Percentiles rank a stretch among this genome's conserved stretches.
phyloP scores from a whole-genome alignment of 208 protist species.

The Acanthamoeba divionensis region DNA sequence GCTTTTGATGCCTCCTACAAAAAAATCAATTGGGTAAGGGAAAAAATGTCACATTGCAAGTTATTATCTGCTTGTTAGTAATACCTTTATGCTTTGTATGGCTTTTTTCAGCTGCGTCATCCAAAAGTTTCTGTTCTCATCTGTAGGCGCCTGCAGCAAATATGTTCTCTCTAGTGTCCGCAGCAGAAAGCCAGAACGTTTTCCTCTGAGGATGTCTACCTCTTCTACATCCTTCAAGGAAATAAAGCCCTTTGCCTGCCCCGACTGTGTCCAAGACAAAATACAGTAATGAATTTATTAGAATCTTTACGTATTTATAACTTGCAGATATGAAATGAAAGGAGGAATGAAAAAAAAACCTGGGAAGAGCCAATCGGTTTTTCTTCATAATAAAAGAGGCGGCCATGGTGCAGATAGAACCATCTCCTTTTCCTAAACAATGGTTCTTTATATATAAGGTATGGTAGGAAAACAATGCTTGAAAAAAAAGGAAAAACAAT shows the following conservation, averaged over 20 bases:
- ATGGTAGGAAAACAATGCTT: no score
- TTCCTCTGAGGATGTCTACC: neutral
- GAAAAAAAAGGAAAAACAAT: no score
- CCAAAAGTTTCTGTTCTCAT: neutral
- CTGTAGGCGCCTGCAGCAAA: neutral
- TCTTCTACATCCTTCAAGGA: slow-evolving; percentile 4
- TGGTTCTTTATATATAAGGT: no score
- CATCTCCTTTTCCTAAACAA: neutral
- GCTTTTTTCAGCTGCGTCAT: neutral
- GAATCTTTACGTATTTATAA: neutral
- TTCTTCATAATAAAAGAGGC: slow-evolving; percentile 44
- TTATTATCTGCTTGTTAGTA: no score
- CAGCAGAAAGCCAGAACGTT: slow-evolving; percentile 10
- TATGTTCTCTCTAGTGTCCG: slow-evolving; percentile 36
- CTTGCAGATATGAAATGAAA: neutral
- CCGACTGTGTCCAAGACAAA: neutral
- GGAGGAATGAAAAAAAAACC: neutral
- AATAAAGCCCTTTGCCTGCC: slow-evolving; percentile 14
- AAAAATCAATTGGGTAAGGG: no score
- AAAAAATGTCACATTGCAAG: no score
- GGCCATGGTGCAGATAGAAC: slow-evolving; percentile 12
- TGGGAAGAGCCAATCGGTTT: neutral
- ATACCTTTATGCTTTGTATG: neutral
- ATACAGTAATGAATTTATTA: neutral
- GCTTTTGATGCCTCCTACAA: neutral